Evolutionary conservation across 768 basidiomycete species (phyloP), one percentile per base, ranked within the genome.

Genomic region (Clitopilus passeckerianus): DNA sequence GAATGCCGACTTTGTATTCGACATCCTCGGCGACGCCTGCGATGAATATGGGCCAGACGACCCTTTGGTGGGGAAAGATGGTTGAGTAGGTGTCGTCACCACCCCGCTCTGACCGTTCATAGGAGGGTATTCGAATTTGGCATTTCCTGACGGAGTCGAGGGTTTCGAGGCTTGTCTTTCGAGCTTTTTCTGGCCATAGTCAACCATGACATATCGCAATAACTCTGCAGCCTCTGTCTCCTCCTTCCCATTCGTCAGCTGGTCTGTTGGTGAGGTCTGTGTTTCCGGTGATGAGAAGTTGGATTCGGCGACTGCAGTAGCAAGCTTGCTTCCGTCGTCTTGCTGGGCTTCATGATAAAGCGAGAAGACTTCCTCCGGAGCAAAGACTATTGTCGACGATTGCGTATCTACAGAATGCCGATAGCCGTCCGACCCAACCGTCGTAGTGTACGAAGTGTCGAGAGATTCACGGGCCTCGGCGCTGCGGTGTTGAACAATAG

Each of bases 1-100:
- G 46, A 67, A 68, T 46, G 55, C 54, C 5, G 64, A 55, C 9
- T n/a, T 50, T 22, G 16, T 12, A 50, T n/a, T 22, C 5, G 46
- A 50, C 9, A 50, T 50, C 46, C 15, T 9, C 16, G 46, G 46
- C n/a, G 46, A 50, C 10, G 18, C 27, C 27, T 23, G 16, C 12
- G 46, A 50, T 5, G 9, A 50, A 18, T 16, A 18, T 5, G 46
- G 12, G 5, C 18, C 46, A 5, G 16, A 30, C 2, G 46, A 50
- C 15, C 6, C 12, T 5, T 12, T n/a, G 20, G 16, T 18, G 22
- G 46, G 10, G 22, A 50, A 50, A 2, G 46, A 20, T 4, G 46
- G 46, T 50, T 50, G 46, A 23, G 46, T 50, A 2, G 46, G 46
- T 5, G 46, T 50, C 16, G 46, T 50, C 10, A 22, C 18, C 4